These are phyloP conservation scores for Pestalotiopsis sp. DNA, from an alignment of 2,329 filamentous ascomycete species.

Conservation along the genomic window DNA sequence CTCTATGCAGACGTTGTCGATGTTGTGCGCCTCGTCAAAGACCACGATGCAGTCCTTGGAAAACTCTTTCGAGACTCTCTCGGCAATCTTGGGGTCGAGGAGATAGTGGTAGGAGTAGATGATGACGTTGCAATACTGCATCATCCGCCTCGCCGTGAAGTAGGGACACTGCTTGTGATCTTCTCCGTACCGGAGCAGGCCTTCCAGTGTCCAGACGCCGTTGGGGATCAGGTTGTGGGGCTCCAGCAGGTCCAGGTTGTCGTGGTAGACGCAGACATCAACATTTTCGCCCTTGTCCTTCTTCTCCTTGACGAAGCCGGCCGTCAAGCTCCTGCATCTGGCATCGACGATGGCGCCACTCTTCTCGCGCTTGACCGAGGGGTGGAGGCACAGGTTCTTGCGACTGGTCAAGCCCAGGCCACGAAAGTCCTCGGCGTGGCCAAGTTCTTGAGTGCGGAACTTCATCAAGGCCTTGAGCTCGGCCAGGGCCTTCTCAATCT, in stretches of 20 bases:
- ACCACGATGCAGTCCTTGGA: conserved; percentile 99
- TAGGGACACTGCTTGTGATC: conserved; percentile 97
- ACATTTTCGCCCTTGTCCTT: conserved; percentile 94
- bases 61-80: conserved; percentile 89
- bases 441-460: conserved; percentile 86
- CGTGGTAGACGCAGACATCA: conserved; percentile 92
- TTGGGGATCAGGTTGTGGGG: conserved; percentile 93
- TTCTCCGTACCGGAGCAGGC: conserved; percentile 85
- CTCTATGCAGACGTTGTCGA: conserved; percentile 99
- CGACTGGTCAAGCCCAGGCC: conserved; percentile 91
- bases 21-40: conserved; percentile 98
- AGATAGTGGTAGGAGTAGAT: conserved; percentile 99
- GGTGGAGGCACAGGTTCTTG: conserved; percentile 96
- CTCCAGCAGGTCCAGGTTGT: conserved; percentile 94
- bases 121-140: conserved; percentile 99
- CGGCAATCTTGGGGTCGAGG: conserved; percentile 95
- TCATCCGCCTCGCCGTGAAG: conserved; percentile 95
- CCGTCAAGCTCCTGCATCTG: conserved; percentile 91
- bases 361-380: conserved; percentile 94
- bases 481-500: conserved; percentile 95
- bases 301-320: conserved; percentile 96
- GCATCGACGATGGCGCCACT: conserved; percentile 93
- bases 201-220: conserved; percentile 94
- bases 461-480: conserved; percentile 94
- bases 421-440: conserved; percentile 87